These are phyloP conservation scores for Quercus gilva DNA, from an alignment of 306 rosid species.

Conservation along the genomic window DNA sequence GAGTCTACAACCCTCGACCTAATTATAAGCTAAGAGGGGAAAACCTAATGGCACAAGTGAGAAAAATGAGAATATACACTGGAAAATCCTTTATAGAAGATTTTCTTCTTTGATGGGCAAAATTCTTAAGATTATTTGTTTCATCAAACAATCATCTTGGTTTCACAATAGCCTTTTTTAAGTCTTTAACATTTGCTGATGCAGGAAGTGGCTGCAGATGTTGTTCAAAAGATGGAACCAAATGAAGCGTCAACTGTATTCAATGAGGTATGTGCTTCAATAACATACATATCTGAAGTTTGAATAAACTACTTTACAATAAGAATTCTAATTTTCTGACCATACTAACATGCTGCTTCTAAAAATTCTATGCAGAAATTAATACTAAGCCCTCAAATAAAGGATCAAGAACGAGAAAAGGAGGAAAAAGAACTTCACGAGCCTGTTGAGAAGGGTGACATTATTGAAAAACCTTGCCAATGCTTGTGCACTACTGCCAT, in stretches of 20 bases:
- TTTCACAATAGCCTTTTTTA: not conserved
- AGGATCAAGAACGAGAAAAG: constrained; percentile 2
- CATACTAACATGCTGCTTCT: not conserved
- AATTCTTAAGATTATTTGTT: too few relatives aligned
- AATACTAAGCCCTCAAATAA: constrained; percentile 22
- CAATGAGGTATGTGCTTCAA: constrained; percentile 38
- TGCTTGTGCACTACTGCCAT: constrained; percentile 27
- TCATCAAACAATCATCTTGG: not conserved
- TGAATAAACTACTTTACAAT: not conserved
- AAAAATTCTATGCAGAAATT: constrained; percentile 32
- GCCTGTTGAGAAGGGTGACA: constrained; percentile 12
- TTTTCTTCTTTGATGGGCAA: too few relatives aligned
- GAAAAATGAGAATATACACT: too few relatives aligned
- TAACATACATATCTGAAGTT: not conserved
- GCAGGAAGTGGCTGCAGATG: constrained; percentile 87
- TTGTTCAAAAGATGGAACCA: constrained; percentile 54
- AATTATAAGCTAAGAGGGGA: too few relatives aligned
- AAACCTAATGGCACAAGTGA: too few relatives aligned
- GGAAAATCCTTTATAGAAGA: too few relatives aligned
- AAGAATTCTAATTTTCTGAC: too few relatives aligned
- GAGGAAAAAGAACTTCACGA: not conserved
- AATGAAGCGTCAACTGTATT: constrained; percentile 54
- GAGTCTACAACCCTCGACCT: too few relatives aligned
- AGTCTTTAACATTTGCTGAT: not conserved
- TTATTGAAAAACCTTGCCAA: constrained; percentile 31